Percentiles rank a stretch among this genome's conserved stretches.
Conservation (phyloP, 2,329 filamentous ascomycete species). For the Cordyceps cateniannulata region DNA sequence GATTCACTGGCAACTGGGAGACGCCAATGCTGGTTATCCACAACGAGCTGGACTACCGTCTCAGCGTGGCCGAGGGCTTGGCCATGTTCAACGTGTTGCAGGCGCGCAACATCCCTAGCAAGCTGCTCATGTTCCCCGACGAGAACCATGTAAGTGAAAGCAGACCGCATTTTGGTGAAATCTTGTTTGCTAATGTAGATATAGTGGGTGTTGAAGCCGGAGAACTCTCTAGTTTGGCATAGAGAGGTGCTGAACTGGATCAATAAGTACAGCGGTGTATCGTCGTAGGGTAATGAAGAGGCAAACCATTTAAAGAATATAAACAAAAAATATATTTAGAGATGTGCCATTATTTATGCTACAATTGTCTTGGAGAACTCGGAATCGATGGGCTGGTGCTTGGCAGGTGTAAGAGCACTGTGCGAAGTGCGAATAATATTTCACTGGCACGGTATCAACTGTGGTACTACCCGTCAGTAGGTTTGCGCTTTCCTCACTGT, state of each 20-base stretch:
- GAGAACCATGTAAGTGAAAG: slow-evolving; percentile 51
- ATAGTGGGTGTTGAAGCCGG: slow-evolving; percentile 79
- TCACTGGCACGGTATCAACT: not conserved
- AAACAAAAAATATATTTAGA: not conserved
- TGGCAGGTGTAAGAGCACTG: not conserved
- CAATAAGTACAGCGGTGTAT: slow-evolving; percentile 52
- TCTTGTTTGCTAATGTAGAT: not conserved
- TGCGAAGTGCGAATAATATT: not conserved
- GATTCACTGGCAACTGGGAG: slow-evolving; percentile 62
- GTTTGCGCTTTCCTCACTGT: not conserved
- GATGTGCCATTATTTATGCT: not conserved
- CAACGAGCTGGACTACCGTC: slow-evolving; percentile 80
- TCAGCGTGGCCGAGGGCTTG: slow-evolving; percentile 79
- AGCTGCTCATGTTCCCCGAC: slow-evolving; percentile 74
- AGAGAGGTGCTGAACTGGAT: slow-evolving; percentile 75
- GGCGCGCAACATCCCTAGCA: slow-evolving; percentile 65
- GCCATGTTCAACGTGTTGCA: slow-evolving; percentile 84
- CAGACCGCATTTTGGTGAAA: not conserved
- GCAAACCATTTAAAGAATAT: not conserved
- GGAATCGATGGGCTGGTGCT: too few species aligned
- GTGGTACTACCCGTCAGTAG: not conserved
- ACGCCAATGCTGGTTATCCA: slow-evolving; percentile 87
- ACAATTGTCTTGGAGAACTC: too few species aligned
- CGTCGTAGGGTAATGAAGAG: slow-evolving; percentile 12
- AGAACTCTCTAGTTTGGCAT: slow-evolving; percentile 90